Base-by-base conservation (phyloP, 345 rosid species). In the Gossypium anomalum region DNA sequence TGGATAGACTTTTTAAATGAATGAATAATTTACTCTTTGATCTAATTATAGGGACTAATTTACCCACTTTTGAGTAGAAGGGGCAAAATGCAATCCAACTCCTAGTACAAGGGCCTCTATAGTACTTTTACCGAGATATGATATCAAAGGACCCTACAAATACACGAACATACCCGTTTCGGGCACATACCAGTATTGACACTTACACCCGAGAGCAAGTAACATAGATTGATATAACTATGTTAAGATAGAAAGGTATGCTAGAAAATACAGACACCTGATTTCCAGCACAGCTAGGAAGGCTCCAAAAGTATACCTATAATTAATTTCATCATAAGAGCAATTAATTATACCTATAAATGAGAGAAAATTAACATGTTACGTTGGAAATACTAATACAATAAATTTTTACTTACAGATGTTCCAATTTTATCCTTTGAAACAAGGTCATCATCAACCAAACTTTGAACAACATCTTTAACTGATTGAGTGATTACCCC, bases 291-390 rank as follows among this genome's bases (percentile, higher is more conserved):
- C 93, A 87, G 87, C 98, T 92, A 19, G 97, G 97, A 81, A 94
- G 95, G 80, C 98, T 94, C 98, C 98, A 94, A 81, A 94, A 92
- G 73, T 92, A 92, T 9, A 92, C 92, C 98, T 94, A 81, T 64
- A n/a, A n/a, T n/a, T n/a, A n/a, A n/a, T n/a, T n/a, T n/a, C n/a
- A n/a, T n/a, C n/a, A n/a, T n/a, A n/a, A n/a, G n/a, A n/a, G n/a
- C n/a, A n/a, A n/a, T 71, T 23, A 77, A 41, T 56, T 70, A 74
- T 45, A 25, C 27, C 25, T 9, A 53, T 38, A 48, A 1, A 62
- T 20, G 19, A 23, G 17, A 44, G 13, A 12, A 62, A 53, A 17
- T 2, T 1, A 10, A 56, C 15, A 56, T 13, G 43, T 5, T 17
- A 13, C 19, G 59, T 38, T 14, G 9, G 56, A 7, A 47, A 15